These are phyloP conservation scores for Cyberlindnera euphorbiiphila DNA, from an alignment of 805 yeast species.

Conservation along the genomic window DNA sequence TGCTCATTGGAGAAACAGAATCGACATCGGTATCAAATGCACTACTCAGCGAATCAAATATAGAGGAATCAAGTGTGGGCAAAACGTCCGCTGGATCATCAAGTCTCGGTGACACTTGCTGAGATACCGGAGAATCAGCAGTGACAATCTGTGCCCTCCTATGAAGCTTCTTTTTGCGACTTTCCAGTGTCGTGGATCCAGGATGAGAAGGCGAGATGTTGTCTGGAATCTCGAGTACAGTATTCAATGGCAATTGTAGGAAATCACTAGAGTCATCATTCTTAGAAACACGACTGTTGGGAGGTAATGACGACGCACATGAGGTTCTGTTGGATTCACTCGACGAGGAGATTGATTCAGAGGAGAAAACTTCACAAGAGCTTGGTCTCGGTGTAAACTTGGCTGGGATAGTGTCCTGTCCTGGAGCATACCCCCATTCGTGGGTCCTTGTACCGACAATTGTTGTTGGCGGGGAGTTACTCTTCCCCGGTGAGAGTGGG, in stretches of 20 bases:
- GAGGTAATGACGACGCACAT: no score
- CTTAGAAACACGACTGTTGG: conserved; percentile 3
- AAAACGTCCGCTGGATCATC: conserved; percentile 9
- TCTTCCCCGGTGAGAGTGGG: conserved; percentile 16
- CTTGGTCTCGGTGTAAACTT: neutral
- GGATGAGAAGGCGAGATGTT: conserved; percentile 2
- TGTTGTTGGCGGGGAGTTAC: conserved; percentile 27
- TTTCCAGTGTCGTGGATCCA: neutral
- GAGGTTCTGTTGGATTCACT: conserved; percentile 7
- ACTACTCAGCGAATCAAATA: neutral
- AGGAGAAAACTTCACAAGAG: conserved; percentile 6
- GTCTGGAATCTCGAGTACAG: conserved; percentile 22
- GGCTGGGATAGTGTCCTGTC: neutral
- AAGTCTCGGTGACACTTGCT: neutral
- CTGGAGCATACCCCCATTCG: conserved; percentile 39
- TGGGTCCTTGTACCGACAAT: conserved; percentile 47
- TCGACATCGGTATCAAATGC: neutral
- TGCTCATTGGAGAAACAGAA: neutral
- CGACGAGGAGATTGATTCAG: conserved; percentile 7
- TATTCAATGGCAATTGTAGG: conserved; percentile 18
- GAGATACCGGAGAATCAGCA: conserved; percentile 13
- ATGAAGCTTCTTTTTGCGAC: conserved; percentile 19
- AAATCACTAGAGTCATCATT: conserved; percentile 6
- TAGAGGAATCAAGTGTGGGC: conserved; percentile 8
- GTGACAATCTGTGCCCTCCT: conserved; percentile 27